Base-by-base conservation (phyloP, 305 asterid genomes). In the Petunia hybrid region DNA sequence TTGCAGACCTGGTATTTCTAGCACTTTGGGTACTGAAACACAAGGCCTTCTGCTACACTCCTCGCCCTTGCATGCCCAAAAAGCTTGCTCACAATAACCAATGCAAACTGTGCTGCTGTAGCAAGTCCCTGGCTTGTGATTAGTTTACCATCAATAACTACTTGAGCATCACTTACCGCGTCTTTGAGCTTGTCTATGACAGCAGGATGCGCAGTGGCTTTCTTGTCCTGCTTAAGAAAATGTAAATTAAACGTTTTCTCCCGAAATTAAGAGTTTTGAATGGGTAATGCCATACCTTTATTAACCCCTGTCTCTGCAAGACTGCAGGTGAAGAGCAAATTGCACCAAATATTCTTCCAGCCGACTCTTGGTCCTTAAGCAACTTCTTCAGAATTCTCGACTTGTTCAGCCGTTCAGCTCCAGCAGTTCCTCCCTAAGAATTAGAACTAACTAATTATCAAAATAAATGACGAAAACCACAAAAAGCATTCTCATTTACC, bases 21-120 rank as follows among this genome's bases (percentile, higher is more conserved):
- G 85, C 82, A 77, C 75, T 69, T 81, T 0, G 93, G 89, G 83
- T 95, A 92, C 87, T 95, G 88, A 36, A 88, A 87, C 51, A 94
- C 99, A 40, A 95, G 92, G 76, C 98, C 99, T 82, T 91, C 97
- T 0, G 99, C 99, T 80, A 95, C 98, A 68, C 99, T 95, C 89
- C 97, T 91, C 4, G 97, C 97, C 83, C 99, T 89, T 16, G 94
- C 87, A 65, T 85, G 85, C 83, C 99, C 97, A 67, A 93, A 95
- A 80, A 95, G 89, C 91, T 95, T 95, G 62, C 90, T 83, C 13
- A 95, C 98, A 57, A 93, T 87, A 73, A 91, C 89, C 84, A 95
- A 91, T 53, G 92, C 90, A 76, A 93, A 95, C 83, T 91, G 90
- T 10, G 89, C 86, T 42, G 96, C 83, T 57, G 89, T 87, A 55